phyloP scores from a whole-genome alignment of 202 grass and related monocot species.

The Saccharum hybrid region DNA sequence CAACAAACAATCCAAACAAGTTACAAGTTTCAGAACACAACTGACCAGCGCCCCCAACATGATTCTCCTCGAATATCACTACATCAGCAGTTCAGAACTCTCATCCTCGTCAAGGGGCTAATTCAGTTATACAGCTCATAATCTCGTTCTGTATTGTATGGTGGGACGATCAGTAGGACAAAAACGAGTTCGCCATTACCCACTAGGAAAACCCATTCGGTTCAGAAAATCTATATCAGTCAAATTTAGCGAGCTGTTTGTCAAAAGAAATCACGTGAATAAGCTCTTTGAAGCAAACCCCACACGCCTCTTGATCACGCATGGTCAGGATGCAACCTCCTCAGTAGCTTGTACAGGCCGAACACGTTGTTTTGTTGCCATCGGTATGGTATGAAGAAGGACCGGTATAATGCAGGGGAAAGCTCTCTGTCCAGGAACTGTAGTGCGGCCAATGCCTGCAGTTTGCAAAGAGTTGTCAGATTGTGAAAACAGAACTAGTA shows the following conservation, averaged over 20 bases:
- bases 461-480: slow-evolving; percentile 28
- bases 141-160: background rate
- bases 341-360: slow-evolving; percentile 90
- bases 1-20: background rate
- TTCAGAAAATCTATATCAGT: slow-evolving; percentile 10
- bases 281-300: background rate
- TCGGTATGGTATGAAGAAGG: slow-evolving; percentile 87
- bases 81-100: background rate
- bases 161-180: background rate
- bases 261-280: background rate
- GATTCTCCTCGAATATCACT: background rate
- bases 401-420: slow-evolving; percentile 80
- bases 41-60: background rate
- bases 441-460: slow-evolving; percentile 71
- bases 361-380: slow-evolving; percentile 92
- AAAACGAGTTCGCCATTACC: background rate
- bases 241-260: slow-evolving; percentile 6
- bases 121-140: background rate
- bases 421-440: slow-evolving; percentile 91
- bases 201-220: background rate
- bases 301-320: background rate
- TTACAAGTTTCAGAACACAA: background rate
- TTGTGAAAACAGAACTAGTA: slow-evolving; percentile 1
- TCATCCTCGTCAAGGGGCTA: background rate
- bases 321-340: slow-evolving; percentile 43